Conservation (phyloP, 2,329 filamentous ascomycete genomes). For the Diaporthe sp. region DNA sequence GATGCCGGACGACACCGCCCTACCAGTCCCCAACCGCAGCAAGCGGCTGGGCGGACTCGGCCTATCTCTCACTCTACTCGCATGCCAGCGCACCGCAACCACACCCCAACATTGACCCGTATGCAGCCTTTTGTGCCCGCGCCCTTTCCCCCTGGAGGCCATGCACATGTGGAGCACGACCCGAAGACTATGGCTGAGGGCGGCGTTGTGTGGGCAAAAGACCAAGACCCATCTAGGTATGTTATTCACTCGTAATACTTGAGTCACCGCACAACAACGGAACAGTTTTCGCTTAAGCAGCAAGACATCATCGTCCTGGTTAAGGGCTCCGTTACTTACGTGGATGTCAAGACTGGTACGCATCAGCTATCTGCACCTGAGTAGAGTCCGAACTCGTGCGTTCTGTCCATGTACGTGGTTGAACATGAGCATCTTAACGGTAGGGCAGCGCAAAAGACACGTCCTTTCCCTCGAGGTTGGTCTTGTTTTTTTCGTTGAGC, state of each 20-base stretch:
- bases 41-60: slow-evolving; percentile 36
- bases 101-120: slow-evolving; percentile 44
- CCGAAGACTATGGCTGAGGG: slow-evolving; percentile 40
- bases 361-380: no score
- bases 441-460: no score
- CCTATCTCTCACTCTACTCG: slow-evolving; percentile 43
- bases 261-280: slow-evolving; percentile 44
- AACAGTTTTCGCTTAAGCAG: slow-evolving; percentile 45
- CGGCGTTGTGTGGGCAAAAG: slow-evolving; percentile 47
- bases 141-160: slow-evolving; percentile 43
- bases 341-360: slow-evolving; percentile 43
- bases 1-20: slow-evolving; percentile 13
- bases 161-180: slow-evolving; percentile 40
- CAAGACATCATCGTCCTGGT: slow-evolving; percentile 45
- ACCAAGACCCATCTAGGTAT: slow-evolving; percentile 48
- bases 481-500: no score
- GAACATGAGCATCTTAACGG: no score
- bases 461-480: no score
- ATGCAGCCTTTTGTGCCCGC: slow-evolving; percentile 39
- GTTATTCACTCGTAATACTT: slow-evolving; percentile 46
- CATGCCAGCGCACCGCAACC: slow-evolving; percentile 41
- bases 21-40: neutral
- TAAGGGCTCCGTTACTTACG: slow-evolving; percentile 43
- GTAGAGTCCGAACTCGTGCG: no score
- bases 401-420: no score